Percentiles rank a stretch among this genome's conserved stretches.
Evolutionary conservation across 1,284 basidiomycete genomes (phyloP).

Genomic region (Acaromyces ingoldii): DNA sequence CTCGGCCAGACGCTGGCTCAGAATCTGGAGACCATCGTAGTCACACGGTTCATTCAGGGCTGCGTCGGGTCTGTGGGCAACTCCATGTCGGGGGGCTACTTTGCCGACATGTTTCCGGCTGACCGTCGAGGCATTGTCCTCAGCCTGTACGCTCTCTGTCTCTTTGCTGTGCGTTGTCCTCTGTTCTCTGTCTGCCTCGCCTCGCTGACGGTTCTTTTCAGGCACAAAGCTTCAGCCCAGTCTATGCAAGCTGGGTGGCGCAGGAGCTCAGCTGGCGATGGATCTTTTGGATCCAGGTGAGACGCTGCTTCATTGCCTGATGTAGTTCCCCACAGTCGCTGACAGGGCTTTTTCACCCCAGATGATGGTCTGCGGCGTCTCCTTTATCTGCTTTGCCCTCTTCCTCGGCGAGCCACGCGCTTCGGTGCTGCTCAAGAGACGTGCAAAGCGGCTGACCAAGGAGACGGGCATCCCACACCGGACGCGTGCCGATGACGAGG

Average conservation of each 20-base stretch:
- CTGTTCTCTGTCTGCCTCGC: too few relatives aligned
- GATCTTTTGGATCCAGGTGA: neutral
- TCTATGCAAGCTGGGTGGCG: too few relatives aligned
- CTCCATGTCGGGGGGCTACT: constrained; percentile 44
- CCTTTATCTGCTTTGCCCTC: constrained; percentile 25
- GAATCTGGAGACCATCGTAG: too few relatives aligned
- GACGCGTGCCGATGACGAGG: constrained; percentile 48
- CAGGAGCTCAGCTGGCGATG: constrained; percentile 20
- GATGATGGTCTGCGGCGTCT: too few relatives aligned
- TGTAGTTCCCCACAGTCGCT: too few relatives aligned
- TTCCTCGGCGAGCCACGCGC: constrained; percentile 47
- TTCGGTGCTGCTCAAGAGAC: constrained; percentile 54
- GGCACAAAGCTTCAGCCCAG: too few relatives aligned
- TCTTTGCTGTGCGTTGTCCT: too few relatives aligned
- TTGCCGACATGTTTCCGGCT: constrained; percentile 46
- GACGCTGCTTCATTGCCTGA: too few relatives aligned
- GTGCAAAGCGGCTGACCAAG: constrained; percentile 50
- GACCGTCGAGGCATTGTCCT: constrained; percentile 52
- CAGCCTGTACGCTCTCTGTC: constrained; percentile 53
- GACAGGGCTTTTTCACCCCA: too few relatives aligned
- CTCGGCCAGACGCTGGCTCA: too few relatives aligned
- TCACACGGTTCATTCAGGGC: constrained; percentile 52
- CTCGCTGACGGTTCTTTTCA: too few relatives aligned
- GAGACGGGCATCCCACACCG: constrained; percentile 52
- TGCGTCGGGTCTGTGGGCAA: constrained; percentile 47